Evolutionary conservation across 2,329 filamentous ascomycete genomes (phyloP), one percentile per base, ranked within the genome.

Genomic region (Paramyrothecium roridum): DNA sequence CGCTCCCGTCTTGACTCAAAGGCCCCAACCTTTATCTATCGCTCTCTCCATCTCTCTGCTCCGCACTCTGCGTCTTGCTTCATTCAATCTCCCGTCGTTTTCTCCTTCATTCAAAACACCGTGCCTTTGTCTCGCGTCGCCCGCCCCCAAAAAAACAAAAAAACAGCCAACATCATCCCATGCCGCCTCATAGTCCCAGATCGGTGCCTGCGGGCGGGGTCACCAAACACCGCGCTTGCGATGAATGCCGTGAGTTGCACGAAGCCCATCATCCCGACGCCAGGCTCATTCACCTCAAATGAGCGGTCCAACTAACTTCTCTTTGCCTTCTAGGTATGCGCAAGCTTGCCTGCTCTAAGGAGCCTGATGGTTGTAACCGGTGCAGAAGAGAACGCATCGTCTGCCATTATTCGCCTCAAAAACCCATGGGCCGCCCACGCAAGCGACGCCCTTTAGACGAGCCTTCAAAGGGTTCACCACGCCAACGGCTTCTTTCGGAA

Each of bases 331-430:
- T 57, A 88, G 85, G 85, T 62, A 73, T 76, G 22, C 79, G 85
- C 52, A 88, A 88, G 65, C 78, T 88, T 49, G 84, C 84, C 48
- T 88, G 85, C 67, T 80, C 82, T 45, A 88, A 88, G 63, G 82
- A 87, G 61, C 66, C 74, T 2, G 76, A 80, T 52, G 83, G 84
- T 54, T 88, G 85, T 66, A 70, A 76, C 8, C 79, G 85, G 55
- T 88, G 85, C 64, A 75, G 71, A 54, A 76, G 76, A 54, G 85
- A 88, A 61, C 76, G 75, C 55, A 79, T 86, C 46, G 54, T 57
- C 46, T 88, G 85, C 63, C 75, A 83, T 59, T 88, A 87, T 69
- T 87, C 84, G 8, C 73, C 78, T 13, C 85, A 87, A 66, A 88
- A 88, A 69, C 82, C 75, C 45, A 88, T 88, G 85, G 85, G 85